Percentiles rank a stretch among this genome's conserved stretches.
Evolutionary conservation across 345 rosid species (phyloP).

Genomic region (Atalantia buxifolia): DNA sequence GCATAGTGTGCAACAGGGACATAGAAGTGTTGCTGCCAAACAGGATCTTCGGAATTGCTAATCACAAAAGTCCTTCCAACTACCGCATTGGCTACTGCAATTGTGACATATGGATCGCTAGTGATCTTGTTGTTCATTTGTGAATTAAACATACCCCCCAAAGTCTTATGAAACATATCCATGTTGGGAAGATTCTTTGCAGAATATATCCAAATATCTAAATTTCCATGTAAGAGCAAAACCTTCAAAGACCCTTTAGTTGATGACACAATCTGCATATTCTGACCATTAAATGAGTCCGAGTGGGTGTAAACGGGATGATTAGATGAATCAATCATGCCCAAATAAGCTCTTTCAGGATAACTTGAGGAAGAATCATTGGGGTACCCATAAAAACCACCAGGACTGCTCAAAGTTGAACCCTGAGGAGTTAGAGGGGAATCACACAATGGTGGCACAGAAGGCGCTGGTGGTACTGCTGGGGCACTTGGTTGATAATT

Average conservation of each 20-base stretch:
- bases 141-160: conserved; percentile 65
- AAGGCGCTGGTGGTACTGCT: conserved; percentile 45
- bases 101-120: conserved; percentile 90
- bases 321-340: conserved; percentile 38
- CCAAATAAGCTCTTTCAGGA: conserved; percentile 41
- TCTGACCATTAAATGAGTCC: conserved; percentile 23
- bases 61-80: conserved; percentile 85
- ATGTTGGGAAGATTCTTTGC: conserved; percentile 89
- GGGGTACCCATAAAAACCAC: conserved; percentile 54
- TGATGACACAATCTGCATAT: conserved; percentile 57
- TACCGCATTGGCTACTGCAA: conserved; percentile 58
- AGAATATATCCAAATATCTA: conserved; percentile 68
- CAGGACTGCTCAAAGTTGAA: conserved; percentile 37
- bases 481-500: conserved; percentile 34
- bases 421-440: conserved; percentile 26
- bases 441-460: conserved; percentile 28
- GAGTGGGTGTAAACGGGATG: conserved; percentile 25
- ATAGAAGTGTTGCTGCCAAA: conserved; percentile 81
- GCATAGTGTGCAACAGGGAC: conserved; percentile 89
- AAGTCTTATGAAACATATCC: conserved; percentile 83
- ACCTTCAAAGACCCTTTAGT: conserved; percentile 71
- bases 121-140: conserved; percentile 54
- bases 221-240: conserved; percentile 82
- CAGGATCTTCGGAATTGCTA: conserved; percentile 81
- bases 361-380: conserved; percentile 52